Conservation (phyloP, 352 stramenopile genomes). For the Pseudoperonospora humuli region DNA sequence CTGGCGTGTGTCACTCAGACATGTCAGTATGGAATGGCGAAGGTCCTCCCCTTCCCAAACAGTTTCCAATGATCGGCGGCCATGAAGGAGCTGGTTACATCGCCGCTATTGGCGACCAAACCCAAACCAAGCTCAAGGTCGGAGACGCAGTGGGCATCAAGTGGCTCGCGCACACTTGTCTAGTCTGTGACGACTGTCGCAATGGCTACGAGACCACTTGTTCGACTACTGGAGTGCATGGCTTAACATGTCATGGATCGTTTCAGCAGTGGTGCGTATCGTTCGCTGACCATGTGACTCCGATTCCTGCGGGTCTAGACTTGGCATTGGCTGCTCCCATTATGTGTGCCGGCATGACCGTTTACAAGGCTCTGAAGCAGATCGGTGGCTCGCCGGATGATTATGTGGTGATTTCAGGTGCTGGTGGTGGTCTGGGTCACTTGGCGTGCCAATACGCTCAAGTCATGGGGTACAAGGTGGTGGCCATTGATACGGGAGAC, state of each 20-base stretch:
- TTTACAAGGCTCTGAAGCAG: slow-evolving; percentile 66
- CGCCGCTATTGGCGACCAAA: slow-evolving; percentile 39
- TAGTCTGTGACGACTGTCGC: slow-evolving; percentile 38
- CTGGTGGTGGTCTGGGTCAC: slow-evolving; percentile 65
- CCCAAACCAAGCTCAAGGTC: slow-evolving; percentile 29
- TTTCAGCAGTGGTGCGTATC: slow-evolving; percentile 56
- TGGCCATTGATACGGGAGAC: slow-evolving; percentile 52
- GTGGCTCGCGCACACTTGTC: slow-evolving; percentile 36
- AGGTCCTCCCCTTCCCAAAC: slow-evolving; percentile 19
- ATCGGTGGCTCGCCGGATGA: slow-evolving; percentile 31
- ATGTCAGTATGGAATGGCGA: slow-evolving; percentile 37
- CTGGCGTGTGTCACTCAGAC: slow-evolving; percentile 41
- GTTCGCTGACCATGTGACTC: slow-evolving; percentile 60
- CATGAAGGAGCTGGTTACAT: slow-evolving; percentile 50
- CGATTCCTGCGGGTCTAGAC: slow-evolving; percentile 43
- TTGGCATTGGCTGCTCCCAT: slow-evolving; percentile 47
- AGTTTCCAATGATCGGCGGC: slow-evolving; percentile 36
- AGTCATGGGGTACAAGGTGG: slow-evolving; percentile 56
- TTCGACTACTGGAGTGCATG: slow-evolving; percentile 17
- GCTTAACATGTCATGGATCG: slow-evolving; percentile 29
- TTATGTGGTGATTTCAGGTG: slow-evolving; percentile 48
- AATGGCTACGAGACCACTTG: slow-evolving; percentile 37
- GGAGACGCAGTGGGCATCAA: slow-evolving; percentile 42
- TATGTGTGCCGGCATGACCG: slow-evolving; percentile 80
- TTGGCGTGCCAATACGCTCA: slow-evolving; percentile 66